Conservation (phyloP, 805 yeast species). For the Saturnispora saitoi region DNA sequence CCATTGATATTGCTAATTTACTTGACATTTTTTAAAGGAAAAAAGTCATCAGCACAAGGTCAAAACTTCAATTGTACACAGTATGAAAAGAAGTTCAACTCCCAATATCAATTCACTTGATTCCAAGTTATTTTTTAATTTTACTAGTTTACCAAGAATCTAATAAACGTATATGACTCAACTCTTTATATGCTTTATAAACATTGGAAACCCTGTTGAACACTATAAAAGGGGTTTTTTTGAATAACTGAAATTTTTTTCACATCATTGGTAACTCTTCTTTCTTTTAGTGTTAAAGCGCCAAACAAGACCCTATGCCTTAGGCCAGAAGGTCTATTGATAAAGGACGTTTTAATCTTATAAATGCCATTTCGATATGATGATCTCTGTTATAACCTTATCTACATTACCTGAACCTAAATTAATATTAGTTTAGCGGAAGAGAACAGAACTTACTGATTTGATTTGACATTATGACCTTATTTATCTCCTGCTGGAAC, state of each 20-base stretch:
- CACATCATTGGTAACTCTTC: background rate
- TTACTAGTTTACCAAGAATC: background rate
- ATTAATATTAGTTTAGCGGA: slow-evolving; percentile 2
- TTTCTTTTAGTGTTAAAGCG: background rate
- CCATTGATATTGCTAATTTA: background rate
- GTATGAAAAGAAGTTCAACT: background rate
- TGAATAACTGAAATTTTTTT: background rate
- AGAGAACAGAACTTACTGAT: slow-evolving; percentile 9
- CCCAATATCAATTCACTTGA: background rate
- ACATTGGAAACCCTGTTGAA: background rate
- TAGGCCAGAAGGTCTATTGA: background rate
- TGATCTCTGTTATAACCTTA: slow-evolving; percentile 26
- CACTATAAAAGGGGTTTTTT: background rate
- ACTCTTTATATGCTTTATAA: background rate
- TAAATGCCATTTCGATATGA: slow-evolving; percentile 15
- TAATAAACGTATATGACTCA: background rate
- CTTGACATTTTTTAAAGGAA: background rate
- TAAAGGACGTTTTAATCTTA: background rate
- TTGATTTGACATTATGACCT: background rate
- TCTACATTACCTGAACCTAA: slow-evolving; percentile 31
- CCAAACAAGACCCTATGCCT: background rate
- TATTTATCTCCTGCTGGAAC: slow-evolving; percentile 92
- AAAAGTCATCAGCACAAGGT: background rate
- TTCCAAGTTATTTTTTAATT: background rate
- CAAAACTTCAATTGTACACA: background rate